A percentile compares a stretch with the other conserved stretches of the same genome.
phyloP scores from a whole-genome alignment of 805 yeast species.

The Sungouiozyma intestinalis region DNA sequence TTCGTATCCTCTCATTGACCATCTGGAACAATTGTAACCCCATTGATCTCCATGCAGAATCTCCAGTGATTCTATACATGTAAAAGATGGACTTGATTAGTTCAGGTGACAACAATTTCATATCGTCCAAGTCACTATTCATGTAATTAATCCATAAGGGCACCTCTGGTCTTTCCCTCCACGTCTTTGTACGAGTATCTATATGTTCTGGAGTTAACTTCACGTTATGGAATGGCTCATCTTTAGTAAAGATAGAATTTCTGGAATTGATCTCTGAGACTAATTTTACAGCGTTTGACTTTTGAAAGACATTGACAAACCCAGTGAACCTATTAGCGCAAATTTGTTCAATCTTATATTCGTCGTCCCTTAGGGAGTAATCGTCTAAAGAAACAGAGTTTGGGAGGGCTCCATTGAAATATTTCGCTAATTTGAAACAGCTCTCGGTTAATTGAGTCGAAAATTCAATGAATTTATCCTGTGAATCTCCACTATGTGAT shows the following conservation, averaged over 20 bases:
- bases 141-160: slow-evolving; percentile 24
- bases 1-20: slow-evolving; percentile 24
- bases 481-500: not conserved
- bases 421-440: slow-evolving; percentile 36
- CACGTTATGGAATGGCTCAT: slow-evolving; percentile 5
- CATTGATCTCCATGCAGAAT: slow-evolving; percentile 42
- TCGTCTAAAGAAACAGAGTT: slow-evolving; percentile 17
- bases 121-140: slow-evolving; percentile 22
- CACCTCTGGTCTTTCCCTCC: slow-evolving; percentile 24
- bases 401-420: slow-evolving; percentile 27
- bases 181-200: slow-evolving; percentile 5
- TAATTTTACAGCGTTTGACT: slow-evolving; percentile 1
- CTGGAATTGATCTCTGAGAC: slow-evolving; percentile 1
- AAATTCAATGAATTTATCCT: slow-evolving; percentile 23
- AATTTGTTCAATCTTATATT: slow-evolving; percentile 15
- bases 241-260: slow-evolving; percentile 2
- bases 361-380: slow-evolving; percentile 7
- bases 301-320: slow-evolving; percentile 5
- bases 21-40: slow-evolving; percentile 42
- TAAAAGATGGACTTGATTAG: slow-evolving; percentile 51
- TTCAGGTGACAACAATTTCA: slow-evolving; percentile 46
- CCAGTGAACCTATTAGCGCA: slow-evolving; percentile 13
- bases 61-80: slow-evolving; percentile 52
- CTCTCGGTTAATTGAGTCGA: slow-evolving; percentile 39
- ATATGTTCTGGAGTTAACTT: slow-evolving; percentile 6